phyloP scores from a whole-genome alignment of 371 early-diverging fungal genomes.

The Dichotomocladium elegans region DNA sequence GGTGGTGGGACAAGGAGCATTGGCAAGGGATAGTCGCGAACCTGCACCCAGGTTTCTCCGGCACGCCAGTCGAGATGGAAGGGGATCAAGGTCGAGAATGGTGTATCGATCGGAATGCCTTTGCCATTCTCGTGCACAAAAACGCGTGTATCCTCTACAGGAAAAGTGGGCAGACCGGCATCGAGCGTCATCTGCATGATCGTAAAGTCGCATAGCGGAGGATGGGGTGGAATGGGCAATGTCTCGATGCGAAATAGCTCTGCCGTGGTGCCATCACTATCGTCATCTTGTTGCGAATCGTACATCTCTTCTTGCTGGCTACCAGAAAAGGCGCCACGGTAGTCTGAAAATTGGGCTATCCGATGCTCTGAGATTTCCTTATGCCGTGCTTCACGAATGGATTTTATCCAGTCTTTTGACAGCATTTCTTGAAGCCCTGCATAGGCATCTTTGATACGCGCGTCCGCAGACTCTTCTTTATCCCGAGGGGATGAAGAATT shows the following conservation, averaged over 20 bases:
- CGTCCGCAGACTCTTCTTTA: conserved; percentile 10
- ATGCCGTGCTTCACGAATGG: conserved; percentile 20
- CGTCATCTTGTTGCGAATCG: conserved; percentile 10
- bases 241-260: conserved; percentile 21
- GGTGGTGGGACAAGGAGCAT: conserved; percentile 47
- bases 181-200: conserved; percentile 27
- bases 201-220: conserved; percentile 44
- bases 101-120: conserved; percentile 45
- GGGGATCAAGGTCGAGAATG: conserved; percentile 57
- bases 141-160: conserved; percentile 43
- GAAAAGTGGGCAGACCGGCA: conserved; percentile 42
- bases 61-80: conserved; percentile 43
- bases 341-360: conserved; percentile 9
- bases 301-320: conserved; percentile 11
- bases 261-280: not conserved
- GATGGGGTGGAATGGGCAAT: conserved; percentile 22
- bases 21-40: conserved; percentile 62
- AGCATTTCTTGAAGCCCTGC: conserved; percentile 57
- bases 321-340: conserved; percentile 10
- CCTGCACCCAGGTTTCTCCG: conserved; percentile 39
- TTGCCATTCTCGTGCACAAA: conserved; percentile 61
- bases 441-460: conserved; percentile 49
- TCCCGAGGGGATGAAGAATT: not conserved
- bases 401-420: conserved; percentile 49
- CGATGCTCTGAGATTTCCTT: conserved; percentile 22